Percentiles rank a stretch among this genome's conserved stretches.
These are phyloP conservation scores for Capsicum pubescens DNA, from an alignment of 257 asterid genomes.

Conservation along the genomic window DNA sequence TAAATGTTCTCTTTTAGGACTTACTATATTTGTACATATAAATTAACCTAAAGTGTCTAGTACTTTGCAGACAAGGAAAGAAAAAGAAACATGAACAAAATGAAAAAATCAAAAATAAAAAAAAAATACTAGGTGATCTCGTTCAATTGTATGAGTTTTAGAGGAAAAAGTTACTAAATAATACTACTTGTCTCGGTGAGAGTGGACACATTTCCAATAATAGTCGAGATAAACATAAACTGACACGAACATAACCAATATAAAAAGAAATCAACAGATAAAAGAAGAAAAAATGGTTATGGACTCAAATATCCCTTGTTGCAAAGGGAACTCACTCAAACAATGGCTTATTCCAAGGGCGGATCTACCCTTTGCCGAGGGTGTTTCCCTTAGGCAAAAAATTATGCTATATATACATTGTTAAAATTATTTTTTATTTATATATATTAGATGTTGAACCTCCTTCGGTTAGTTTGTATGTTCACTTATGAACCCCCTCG, in stretches of 20 bases:
- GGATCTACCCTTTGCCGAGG: no score
- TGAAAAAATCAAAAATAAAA: no score
- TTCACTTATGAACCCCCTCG: no score
- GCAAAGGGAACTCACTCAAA: no score
- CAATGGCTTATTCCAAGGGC: no score
- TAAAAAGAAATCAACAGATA: neutral
- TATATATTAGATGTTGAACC: no score
- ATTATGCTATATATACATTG: no score
- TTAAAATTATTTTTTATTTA: no score
- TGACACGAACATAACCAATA: accelerated
- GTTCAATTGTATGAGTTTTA: neutral
- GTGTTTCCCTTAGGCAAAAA: no score
- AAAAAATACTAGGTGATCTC: neutral
- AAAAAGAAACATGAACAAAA: neutral
- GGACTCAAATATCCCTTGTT: no score
- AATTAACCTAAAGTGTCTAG: neutral
- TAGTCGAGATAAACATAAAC: neutral
- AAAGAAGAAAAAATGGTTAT: neutral
- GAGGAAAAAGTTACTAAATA: neutral
- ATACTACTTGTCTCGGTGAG: accelerated
- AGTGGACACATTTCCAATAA: neutral
- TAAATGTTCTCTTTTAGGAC: neutral
- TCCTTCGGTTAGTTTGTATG: no score
- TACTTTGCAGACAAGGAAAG: neutral
- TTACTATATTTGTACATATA: neutral